Base-by-base conservation (phyloP, 495 filamentous ascomycete genomes). In the Trichoderma parareesei region DNA sequence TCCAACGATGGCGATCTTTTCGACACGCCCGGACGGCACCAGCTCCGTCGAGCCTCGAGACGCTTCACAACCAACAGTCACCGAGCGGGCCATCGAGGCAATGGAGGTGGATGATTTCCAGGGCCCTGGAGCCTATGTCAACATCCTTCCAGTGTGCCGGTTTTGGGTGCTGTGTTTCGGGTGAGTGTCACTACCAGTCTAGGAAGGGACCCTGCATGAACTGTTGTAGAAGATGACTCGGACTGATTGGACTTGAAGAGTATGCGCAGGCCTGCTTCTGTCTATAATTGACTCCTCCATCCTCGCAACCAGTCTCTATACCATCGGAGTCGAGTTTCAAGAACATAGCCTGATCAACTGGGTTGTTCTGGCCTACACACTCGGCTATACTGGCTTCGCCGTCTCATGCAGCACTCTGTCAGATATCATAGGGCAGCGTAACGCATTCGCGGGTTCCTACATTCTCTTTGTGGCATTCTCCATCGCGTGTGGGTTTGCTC, bases 401-500 rank as follows among this genome's bases (percentile, higher is more conserved):
- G 77, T 83, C 2, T 72, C 86, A 38, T 79, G 78, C 38, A 75
- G 82, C 4, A 79, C 80, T 38, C 64, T 84, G 9, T 81, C 79
- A 57, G 84, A 86, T 66, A 71, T 85, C 14, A 67, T 84, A 35
- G 83, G 84, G 43, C 79, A 81, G 3, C 76, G 78, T 60, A 67
- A 72, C 61, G 79, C 79, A 6, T 80, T 84, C 65, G 48, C 80
- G 2, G 64, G 71, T 4, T 79, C 79, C 33, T 79, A 79, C 60
- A 38, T 79, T 35, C 71, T 86, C 61, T 87, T 87, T 65, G 68
- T 84, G 60, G 76, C 66, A 43, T 85, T 85, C 63, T 86, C 85
- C 2, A 69, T 82, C 0, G 83, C 73, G 0, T 85, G 84, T 66
- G 84, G 81, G 3, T 81, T 77, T 48, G 69, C 78, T 9, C 61